Conservation (phyloP, 1,139 yeast species). For the Chernovozyma sophiae-reginae region DNA sequence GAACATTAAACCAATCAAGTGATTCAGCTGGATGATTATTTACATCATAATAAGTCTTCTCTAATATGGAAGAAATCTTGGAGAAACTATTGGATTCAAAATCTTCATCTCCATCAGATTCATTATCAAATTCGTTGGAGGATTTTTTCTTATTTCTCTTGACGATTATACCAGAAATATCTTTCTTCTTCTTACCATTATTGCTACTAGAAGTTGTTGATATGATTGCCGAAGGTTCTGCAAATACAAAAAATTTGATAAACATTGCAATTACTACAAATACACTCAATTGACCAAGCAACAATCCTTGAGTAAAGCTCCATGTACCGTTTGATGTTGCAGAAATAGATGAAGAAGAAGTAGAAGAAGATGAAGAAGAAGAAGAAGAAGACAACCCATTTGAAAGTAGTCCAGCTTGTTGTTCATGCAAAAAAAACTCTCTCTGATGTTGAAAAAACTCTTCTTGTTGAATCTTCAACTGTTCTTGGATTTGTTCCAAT, state of each 20-base stretch:
- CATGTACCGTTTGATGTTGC: conserved; percentile 22
- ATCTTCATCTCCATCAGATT: conserved; percentile 12
- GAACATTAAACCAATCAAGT: conserved; percentile 93
- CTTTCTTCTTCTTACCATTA: conserved; percentile 15
- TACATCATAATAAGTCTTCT: conserved; percentile 90
- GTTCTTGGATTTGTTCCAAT: conserved; percentile 24
- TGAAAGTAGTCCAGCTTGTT: not conserved
- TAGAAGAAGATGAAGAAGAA: too few relatives aligned
- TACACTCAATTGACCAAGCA: conserved; percentile 82
- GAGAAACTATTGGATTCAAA: conserved; percentile 9
- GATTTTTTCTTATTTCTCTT: conserved; percentile 23
- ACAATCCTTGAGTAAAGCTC: conserved; percentile 75
- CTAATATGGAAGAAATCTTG: conserved; percentile 51
- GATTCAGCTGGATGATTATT: conserved; percentile 85
- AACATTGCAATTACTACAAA: conserved; percentile 69
- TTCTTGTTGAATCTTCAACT: conserved; percentile 30
- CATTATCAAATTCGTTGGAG: conserved; percentile 7
- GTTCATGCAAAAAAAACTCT: conserved; percentile 15
- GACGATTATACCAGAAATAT: conserved; percentile 37
- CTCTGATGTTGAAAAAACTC: conserved; percentile 28
- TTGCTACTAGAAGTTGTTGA: conserved; percentile 22
- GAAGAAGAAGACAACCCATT: not conserved
- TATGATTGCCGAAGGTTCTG: conserved; percentile 53
- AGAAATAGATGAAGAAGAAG: not conserved
- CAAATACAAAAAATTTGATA: conserved; percentile 84